Conservation (phyloP, 2,329 filamentous ascomycete genomes). For the Fusarium keratoplasticum region DNA sequence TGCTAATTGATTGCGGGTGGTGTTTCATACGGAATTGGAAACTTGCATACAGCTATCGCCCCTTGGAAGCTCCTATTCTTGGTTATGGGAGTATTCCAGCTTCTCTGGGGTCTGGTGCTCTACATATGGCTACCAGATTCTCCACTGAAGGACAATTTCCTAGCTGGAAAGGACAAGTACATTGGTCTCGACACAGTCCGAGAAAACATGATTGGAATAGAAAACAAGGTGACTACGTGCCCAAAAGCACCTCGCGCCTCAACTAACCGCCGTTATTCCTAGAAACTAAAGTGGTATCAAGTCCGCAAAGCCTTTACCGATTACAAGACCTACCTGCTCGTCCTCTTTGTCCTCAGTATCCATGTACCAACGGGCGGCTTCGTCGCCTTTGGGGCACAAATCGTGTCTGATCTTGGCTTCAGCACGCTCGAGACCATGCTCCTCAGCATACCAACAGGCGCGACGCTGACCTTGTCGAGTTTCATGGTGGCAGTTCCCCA, state of each 20-base stretch:
- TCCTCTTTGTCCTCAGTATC: slow-evolving; percentile 43
- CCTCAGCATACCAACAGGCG: slow-evolving; percentile 20
- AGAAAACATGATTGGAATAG: slow-evolving; percentile 51
- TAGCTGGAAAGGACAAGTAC: slow-evolving; percentile 44
- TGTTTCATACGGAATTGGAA: slow-evolving; percentile 46
- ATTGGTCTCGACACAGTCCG: slow-evolving; percentile 49
- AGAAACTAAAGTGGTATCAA: slow-evolving; percentile 45
- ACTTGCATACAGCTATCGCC: slow-evolving; percentile 33
- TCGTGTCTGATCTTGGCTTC: slow-evolving; percentile 32
- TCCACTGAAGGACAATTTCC: slow-evolving; percentile 43
- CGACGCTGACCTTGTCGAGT: background rate
- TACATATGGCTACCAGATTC: slow-evolving; percentile 39
- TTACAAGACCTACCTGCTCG: slow-evolving; percentile 47
- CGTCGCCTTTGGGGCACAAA: slow-evolving; percentile 56
- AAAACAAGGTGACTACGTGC: slow-evolving; percentile 33
- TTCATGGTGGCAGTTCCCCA: slow-evolving; percentile 19
- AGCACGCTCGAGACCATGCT: slow-evolving; percentile 17
- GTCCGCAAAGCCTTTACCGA: slow-evolving; percentile 49
- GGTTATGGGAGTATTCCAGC: slow-evolving; percentile 35
- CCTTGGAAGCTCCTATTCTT: slow-evolving; percentile 48
- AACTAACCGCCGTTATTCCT: background rate
- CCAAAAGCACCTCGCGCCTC: background rate
- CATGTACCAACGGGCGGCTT: slow-evolving; percentile 47
- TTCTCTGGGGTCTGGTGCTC: slow-evolving; percentile 35
- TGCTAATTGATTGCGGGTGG: slow-evolving; percentile 38